phyloP scores from a whole-genome alignment of 768 basidiomycete genomes.

The Psilocybe cyanescens region DNA sequence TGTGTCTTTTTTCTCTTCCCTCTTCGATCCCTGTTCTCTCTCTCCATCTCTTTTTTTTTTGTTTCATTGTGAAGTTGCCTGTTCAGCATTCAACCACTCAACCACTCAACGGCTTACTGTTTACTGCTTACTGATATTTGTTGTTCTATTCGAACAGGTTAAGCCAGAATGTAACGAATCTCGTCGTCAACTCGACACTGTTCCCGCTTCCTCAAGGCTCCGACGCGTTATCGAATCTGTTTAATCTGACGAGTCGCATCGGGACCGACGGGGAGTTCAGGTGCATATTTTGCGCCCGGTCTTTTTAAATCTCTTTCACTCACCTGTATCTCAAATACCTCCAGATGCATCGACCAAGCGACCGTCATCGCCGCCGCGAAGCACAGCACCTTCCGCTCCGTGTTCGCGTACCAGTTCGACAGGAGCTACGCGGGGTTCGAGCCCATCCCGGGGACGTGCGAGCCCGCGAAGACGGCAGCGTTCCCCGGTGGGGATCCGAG shows the following conservation, averaged over 20 bases:
- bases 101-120: too few species aligned
- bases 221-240: slow-evolving; percentile 42
- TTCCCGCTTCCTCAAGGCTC: slow-evolving; percentile 42
- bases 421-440: slow-evolving; percentile 47
- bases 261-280: slow-evolving; percentile 50
- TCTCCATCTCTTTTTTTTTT: too few species aligned
- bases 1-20: too few species aligned
- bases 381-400: slow-evolving; percentile 43
- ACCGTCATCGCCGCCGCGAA: slow-evolving; percentile 46
- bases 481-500: slow-evolving; percentile 51
- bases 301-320: neutral
- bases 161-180: slow-evolving; percentile 13
- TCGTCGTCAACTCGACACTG: slow-evolving; percentile 27
- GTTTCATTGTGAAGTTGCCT: too few species aligned
- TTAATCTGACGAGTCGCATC: slow-evolving; percentile 48
- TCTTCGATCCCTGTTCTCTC: too few species aligned
- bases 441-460: slow-evolving; percentile 46
- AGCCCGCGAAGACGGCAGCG: slow-evolving; percentile 41
- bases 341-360: slow-evolving; percentile 48
- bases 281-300: slow-evolving; percentile 17
- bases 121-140: too few species aligned
- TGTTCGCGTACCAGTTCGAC: slow-evolving; percentile 53
- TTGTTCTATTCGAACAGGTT: slow-evolving; percentile 3
- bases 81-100: too few species aligned
- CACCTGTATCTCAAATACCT: too few species aligned